Base-by-base conservation (phyloP, 257 asterid species). In the Plantago major region DNA sequence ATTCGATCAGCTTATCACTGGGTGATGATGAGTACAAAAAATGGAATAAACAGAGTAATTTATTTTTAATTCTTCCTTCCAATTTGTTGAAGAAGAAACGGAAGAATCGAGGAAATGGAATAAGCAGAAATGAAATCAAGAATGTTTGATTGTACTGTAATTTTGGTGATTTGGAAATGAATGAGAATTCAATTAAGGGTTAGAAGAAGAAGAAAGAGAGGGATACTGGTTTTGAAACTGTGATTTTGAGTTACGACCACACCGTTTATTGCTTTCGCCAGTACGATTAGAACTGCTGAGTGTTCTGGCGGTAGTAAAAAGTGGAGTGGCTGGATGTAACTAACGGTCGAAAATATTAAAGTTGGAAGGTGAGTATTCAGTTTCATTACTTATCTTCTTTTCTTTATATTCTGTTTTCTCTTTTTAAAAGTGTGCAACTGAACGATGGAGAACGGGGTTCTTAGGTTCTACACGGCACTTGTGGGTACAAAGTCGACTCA, bases 311-410 rank as follows among this genome's bases (percentile, higher is more conserved):
- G 30, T 6, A 59, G 64, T 22, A 19, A 59, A 59, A 59, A 11
- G 2, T 19, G 52, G 64, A 42, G 64, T 59, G 64, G 64, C 42
- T 8, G 62, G 43, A 17, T 14, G 19, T 1, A 38, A 16, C 42
- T 44, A 59, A 59, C 64, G 64, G 64, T 59, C 64, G 52, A 43
- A 59, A 59, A 37, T 33, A 33, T 33, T 33, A 33, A 33, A 33
- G 40, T 33, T 1, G 40, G 26, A 1, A 22, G 6, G 6, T 33
- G 40, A 4, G 6, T 33, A 33, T 33, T 30, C 7, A 33, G 1
- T 33, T 33, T 2, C 5, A 2, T 5, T 33, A 7, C 3, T 5
- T 33, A 33, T 33, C 6, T 33, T 7, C 8, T 7, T 33, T 33
- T 33, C 1, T 33, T 33, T 33, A 4, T 33, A 4, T 33, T 33